These are phyloP conservation scores for Hirsutella minnesotensis DNA, from an alignment of 2,329 filamentous ascomycete genomes.

Conservation along the genomic window DNA sequence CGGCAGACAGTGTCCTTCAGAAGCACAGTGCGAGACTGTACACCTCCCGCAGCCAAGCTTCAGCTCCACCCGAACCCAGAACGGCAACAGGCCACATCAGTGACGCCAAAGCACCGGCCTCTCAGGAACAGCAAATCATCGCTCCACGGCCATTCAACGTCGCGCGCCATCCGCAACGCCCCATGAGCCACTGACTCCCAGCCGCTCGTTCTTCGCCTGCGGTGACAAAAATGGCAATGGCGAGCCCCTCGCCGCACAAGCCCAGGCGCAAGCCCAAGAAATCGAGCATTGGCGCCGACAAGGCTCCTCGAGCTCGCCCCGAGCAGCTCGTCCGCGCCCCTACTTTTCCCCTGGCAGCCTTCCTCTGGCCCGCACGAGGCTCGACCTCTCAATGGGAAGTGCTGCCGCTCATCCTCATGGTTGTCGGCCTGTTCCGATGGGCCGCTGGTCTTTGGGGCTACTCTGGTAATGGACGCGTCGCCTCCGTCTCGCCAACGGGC, in stretches of 20 bases:
- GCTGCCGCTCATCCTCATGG: constrained; percentile 78
- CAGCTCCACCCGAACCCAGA: too few relatives aligned
- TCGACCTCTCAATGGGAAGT: constrained; percentile 86
- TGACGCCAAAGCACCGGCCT: too few relatives aligned
- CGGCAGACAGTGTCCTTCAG: too few relatives aligned
- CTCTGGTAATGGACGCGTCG: constrained; percentile 48
- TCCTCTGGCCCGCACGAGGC: constrained; percentile 82
- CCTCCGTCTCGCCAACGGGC: not conserved
- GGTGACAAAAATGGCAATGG: constrained; percentile 30
- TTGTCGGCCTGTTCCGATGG: constrained; percentile 86
- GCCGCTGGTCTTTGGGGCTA: constrained; percentile 88
- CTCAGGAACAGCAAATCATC: too few relatives aligned
- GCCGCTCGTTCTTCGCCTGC: constrained; percentile 1
- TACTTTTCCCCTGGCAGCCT: constrained; percentile 82
- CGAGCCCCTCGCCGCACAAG: constrained; percentile 44
- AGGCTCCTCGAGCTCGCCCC: constrained; percentile 13
- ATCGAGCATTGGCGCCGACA: constrained; percentile 26
- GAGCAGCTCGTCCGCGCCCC: constrained; percentile 46
- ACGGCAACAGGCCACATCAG: too few relatives aligned
- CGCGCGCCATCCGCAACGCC: not conserved
- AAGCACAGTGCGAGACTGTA: too few relatives aligned
- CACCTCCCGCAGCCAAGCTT: too few relatives aligned
- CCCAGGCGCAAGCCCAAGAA: constrained; percentile 47
- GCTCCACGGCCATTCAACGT: too few relatives aligned
- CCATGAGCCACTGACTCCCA: not conserved